phyloP scores from a whole-genome alignment of 2,329 filamentous ascomycete species.

The Talaromyces rugulosus region DNA sequence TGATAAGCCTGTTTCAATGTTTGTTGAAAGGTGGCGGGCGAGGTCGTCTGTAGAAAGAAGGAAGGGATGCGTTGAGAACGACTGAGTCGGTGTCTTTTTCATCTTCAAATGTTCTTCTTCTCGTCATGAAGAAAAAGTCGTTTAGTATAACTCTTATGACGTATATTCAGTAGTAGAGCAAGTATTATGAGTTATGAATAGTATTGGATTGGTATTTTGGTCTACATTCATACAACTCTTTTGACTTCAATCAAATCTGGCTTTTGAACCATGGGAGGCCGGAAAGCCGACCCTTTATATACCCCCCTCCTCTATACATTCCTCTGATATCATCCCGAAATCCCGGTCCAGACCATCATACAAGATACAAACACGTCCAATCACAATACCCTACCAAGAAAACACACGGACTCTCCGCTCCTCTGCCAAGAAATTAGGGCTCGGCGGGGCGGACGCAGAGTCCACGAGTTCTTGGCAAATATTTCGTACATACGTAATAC shows the following conservation, averaged over 20 bases:
- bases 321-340: background rate
- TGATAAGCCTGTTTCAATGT: slow-evolving; percentile 46
- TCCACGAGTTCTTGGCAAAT: background rate
- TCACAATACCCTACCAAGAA: background rate
- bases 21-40: slow-evolving; percentile 42
- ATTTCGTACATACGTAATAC: background rate
- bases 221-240: background rate
- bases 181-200: background rate
- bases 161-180: background rate
- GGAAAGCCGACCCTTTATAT: background rate
- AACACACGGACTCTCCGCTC: background rate
- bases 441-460: background rate
- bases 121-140: background rate
- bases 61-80: slow-evolving; percentile 25
- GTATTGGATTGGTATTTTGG: background rate
- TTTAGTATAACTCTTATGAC: background rate
- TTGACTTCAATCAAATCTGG: background rate
- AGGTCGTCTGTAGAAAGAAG: slow-evolving; percentile 33
- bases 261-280: background rate
- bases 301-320: background rate
- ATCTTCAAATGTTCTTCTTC: background rate
- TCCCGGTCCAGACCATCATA: background rate
- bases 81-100: slow-evolving; percentile 12
- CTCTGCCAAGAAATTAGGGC: background rate
- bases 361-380: background rate